phyloP scores from a whole-genome alignment of 1,284 basidiomycete species.

The Ceratobasidium sp. region DNA sequence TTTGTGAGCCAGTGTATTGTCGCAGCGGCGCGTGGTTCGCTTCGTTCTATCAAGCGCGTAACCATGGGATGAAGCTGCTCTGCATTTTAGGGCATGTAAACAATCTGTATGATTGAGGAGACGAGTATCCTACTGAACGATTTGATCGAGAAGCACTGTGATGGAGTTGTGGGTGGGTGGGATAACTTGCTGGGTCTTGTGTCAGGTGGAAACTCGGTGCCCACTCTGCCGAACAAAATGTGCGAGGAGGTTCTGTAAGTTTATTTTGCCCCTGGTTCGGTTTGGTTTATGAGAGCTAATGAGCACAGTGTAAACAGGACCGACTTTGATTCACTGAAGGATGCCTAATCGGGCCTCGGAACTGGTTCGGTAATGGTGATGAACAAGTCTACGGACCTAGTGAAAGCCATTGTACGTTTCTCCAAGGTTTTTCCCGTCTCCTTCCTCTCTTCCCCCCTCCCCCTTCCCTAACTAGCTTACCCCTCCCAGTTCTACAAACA shows the following conservation, averaged over 20 bases:
- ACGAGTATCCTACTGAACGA: slow-evolving; percentile 98
- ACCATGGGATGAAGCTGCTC: slow-evolving; percentile 96
- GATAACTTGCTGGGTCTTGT: slow-evolving; percentile 95
- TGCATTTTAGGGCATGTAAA: slow-evolving; percentile 98
- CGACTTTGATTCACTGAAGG: slow-evolving; percentile 99
- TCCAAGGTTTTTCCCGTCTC: slow-evolving; percentile 66
- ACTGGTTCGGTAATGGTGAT: slow-evolving; percentile 99
- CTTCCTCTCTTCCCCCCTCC: not conserved
- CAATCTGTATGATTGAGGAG: slow-evolving; percentile 98
- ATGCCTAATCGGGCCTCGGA: slow-evolving; percentile 93
- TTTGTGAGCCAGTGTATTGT: slow-evolving; percentile 65
- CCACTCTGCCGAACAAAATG: slow-evolving; percentile 86
- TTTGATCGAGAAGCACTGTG: slow-evolving; percentile 96
- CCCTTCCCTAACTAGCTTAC: slow-evolving; percentile 12
- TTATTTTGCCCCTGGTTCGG: no score
- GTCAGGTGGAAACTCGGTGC: slow-evolving; percentile 95
- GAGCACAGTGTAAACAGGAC: no score
- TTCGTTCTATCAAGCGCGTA: slow-evolving; percentile 90
- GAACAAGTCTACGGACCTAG: slow-evolving; percentile 97
- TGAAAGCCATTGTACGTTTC: slow-evolving; percentile 93
- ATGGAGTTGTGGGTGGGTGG: slow-evolving; percentile 95
- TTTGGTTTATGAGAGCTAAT: no score
- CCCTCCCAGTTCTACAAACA: slow-evolving; percentile 89
- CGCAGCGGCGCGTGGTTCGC: slow-evolving; percentile 95
- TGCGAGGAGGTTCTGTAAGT: slow-evolving; percentile 88